Evolutionary conservation across 2,329 filamentous ascomycete genomes (phyloP), one percentile per base, ranked within the genome.

Genomic region (Colletotrichum sp.): DNA sequence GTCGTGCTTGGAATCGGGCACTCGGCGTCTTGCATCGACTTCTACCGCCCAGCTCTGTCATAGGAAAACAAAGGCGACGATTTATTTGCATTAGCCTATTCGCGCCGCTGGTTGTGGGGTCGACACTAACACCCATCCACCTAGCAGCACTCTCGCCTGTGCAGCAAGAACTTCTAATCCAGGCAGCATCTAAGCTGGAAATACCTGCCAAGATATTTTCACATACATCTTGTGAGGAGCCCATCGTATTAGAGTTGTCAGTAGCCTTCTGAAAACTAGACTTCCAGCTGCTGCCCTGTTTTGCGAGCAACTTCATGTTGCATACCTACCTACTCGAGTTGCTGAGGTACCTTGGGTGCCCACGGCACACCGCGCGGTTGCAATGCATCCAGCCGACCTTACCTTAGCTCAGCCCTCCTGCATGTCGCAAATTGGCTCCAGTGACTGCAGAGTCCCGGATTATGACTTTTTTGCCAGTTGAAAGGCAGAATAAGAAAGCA

Each of bases 381-480:
- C 36, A 22, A 69, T 72, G 71, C 71, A 69, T 25, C 64, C 29
- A 55, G 71, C 71, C 71, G 68, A 72, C 64, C 30, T 62, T 68
- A 55, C 62, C 69, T 72, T 72, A 52, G 52, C 69, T 66, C 62
- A 72, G 69, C 69, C 63, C 62, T 39, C 29, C 69, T 71, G 61
- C 69, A 39, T 66, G 39, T 71, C 63, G 59, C 63, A 72, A 62
- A 44, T 70, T 70, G 34, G 27, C 19, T 13, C n/a, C 29, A 25
- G 57, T n/a, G 63, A 34, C 61, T 36, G 22, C 61, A 34, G 13
- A 62, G 15, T 36, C 13, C n/a, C 61, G 44, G 44, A 22, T 22
- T 52, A 22, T 52, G n/a, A 49, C 44, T n/a, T 44, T 44, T 52
- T 22, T 52, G 44, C 44, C 44, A 52, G 44, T 52, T 22, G 44